These are phyloP conservation scores for Coprinopsis strossmayeri DNA, from an alignment of 768 basidiomycete species.

Conservation along the genomic window DNA sequence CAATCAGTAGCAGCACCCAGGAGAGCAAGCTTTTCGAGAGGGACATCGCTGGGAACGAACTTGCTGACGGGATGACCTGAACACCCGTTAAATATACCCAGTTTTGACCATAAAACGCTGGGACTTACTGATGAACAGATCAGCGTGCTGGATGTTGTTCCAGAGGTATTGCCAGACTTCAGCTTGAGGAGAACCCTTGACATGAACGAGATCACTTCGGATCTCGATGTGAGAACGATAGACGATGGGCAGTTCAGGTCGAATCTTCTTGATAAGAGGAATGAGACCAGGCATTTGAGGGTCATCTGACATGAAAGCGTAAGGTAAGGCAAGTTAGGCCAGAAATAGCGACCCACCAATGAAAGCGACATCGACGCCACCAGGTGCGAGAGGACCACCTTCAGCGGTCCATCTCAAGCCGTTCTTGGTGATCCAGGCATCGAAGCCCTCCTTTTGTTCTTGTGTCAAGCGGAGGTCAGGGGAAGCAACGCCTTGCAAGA, in stretches of 20 bases:
- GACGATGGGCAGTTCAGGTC: constrained; percentile 82
- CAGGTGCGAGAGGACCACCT: constrained; percentile 76
- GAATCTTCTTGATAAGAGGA: constrained; percentile 80
- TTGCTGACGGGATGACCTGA: constrained; percentile 84
- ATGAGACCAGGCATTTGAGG: constrained; percentile 95
- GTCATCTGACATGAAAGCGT: constrained; percentile 43
- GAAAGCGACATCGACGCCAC: constrained; percentile 84
- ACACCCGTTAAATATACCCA: constrained; percentile 1
- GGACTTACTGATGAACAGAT: constrained; percentile 78
- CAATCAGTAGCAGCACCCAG: constrained; percentile 84
- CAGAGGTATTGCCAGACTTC: constrained; percentile 95
- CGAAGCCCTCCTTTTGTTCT: constrained; percentile 73
- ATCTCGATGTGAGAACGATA: constrained; percentile 97
- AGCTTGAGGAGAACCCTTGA: constrained; percentile 76
- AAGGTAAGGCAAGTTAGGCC: background rate
- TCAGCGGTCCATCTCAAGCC: constrained; percentile 83
- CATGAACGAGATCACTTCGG: constrained; percentile 79
- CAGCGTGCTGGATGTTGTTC: constrained; percentile 85
- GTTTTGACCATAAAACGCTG: background rate
- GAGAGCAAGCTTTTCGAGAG: constrained; percentile 59
- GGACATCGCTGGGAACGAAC: constrained; percentile 87
- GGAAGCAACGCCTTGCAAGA: constrained; percentile 86
- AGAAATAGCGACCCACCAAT: constrained; percentile 47
- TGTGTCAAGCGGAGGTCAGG: constrained; percentile 72
- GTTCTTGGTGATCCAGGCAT: constrained; percentile 87